Base-by-base conservation (phyloP, 306 rosid genomes). In the Lithocarpus polystachyus region DNA sequence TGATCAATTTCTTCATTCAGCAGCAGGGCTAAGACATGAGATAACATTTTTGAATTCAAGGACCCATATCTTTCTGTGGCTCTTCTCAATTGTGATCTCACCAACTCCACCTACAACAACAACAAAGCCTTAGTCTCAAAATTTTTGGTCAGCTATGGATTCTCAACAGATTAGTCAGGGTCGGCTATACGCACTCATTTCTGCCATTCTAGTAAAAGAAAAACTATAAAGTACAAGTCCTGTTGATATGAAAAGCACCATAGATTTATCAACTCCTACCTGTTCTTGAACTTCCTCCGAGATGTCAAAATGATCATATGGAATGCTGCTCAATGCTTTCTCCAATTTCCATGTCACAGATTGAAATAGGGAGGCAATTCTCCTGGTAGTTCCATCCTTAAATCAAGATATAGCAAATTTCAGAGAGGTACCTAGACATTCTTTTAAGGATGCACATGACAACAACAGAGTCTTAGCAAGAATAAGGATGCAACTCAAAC, bases 221-320 rank as follows among this genome's bases (percentile, higher is more conserved):
- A 56, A 7, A 52, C 28, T 52, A 75, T 77, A 23, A 67, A 77
- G 29, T 62, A 54, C 35, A 53, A 54, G 82, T 40, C 51, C 40
- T 48, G 24, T 7, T 15, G 52, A 79, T 26, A 29, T 45, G 55
- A 71, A 48, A 45, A 74, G 72, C 13, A 61, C 19, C 61, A 71
- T 26, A 73, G 65, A 48, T 77, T 57, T 68, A 71, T 57, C 75
- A 87, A 64, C 73, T 81, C 82, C 57, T 79, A 95, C 99, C 98
- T 95, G 98, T 80, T 95, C 99, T 75, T 85, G 87, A 80, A 95
- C 99, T 88, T 95, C 99, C 87, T 86, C 98, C 4, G 98, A 95
- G 75, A 95, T 89, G 70, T 90, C 93, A 60, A 87, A 87, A 77
- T 71, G 84, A 54, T 87, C 96, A 77, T 85, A 93, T 4, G 97